Evolutionary conservation across 345 rosid species (phyloP).

Genomic region (Ricinus communis): DNA sequence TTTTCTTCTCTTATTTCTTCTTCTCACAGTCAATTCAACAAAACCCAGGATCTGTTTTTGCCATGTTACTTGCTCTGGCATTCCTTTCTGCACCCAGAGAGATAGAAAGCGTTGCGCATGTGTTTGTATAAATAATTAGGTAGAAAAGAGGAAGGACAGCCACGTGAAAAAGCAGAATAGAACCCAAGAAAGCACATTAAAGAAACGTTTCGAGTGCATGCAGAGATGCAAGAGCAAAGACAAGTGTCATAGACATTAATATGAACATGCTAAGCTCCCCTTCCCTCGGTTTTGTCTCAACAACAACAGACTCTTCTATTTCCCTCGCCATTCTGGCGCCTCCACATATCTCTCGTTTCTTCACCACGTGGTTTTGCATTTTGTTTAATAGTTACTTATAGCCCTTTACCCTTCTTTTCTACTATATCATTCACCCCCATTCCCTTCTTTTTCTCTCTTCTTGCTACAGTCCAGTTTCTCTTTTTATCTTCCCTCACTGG

Average conservation of each 20-base stretch:
- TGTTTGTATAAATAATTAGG: no score
- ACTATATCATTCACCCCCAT: slow-evolving; percentile 8
- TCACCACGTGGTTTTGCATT: slow-evolving; percentile 8
- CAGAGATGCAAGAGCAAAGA: not conserved
- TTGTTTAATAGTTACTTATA: no score
- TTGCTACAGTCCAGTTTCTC: not conserved
- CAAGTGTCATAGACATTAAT: slow-evolving; percentile 3
- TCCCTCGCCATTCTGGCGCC: no score
- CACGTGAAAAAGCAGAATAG: not conserved
- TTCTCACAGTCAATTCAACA: not conserved
- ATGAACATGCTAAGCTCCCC: not conserved
- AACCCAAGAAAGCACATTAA: not conserved
- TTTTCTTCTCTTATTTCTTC: not conserved
- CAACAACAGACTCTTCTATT: not conserved
- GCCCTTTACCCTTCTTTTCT: no score
- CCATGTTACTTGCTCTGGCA: not conserved
- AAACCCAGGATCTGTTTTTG: not conserved
- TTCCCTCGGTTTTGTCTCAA: no score
- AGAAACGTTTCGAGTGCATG: not conserved
- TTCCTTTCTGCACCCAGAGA: not conserved
- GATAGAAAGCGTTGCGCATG: slow-evolving; percentile 1
- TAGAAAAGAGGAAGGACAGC: not conserved
- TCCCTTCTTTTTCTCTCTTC: no score
- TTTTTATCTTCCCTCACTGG: not conserved
- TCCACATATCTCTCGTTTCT: not conserved